These are phyloP conservation scores for Cladophialophora bantiana DNA, from an alignment of 2,329 filamentous ascomycete genomes.

Conservation along the genomic window DNA sequence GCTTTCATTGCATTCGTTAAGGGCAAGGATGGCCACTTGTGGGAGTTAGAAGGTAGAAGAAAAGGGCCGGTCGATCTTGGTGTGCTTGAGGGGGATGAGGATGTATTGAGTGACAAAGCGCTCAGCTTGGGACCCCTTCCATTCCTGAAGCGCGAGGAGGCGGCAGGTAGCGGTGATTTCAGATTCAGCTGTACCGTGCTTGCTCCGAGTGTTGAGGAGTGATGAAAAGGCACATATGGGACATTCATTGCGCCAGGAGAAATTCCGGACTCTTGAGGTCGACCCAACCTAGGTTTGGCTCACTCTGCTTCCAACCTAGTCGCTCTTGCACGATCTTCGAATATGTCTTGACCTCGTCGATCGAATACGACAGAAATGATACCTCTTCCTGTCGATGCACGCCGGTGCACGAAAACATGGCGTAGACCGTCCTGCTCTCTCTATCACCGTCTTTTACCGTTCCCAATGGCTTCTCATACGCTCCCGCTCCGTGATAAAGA, in stretches of 20 bases:
- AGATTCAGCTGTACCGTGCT: constrained; percentile 38
- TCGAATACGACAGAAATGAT: constrained; percentile 47
- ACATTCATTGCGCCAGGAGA: constrained; percentile 34
- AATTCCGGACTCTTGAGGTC: constrained; percentile 50
- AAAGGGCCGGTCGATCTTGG: constrained; percentile 46
- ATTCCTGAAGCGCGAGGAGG: constrained; percentile 40
- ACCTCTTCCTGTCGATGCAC: constrained; percentile 50
- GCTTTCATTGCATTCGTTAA: constrained; percentile 48
- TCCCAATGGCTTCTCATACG: constrained; percentile 43
- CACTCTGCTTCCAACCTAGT: constrained; percentile 51
- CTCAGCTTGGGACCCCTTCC: constrained; percentile 42
- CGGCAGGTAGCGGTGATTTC: constrained; percentile 27
- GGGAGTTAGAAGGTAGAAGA: constrained; percentile 46
- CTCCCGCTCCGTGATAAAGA: constrained; percentile 49
- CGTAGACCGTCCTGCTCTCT: constrained; percentile 47
- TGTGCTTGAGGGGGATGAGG: constrained; percentile 42
- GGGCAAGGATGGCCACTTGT: constrained; percentile 44
- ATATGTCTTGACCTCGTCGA: constrained; percentile 50
- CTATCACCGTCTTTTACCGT: constrained; percentile 30
- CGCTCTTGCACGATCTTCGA: constrained; percentile 48
- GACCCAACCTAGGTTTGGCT: constrained; percentile 52
- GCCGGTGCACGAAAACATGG: constrained; percentile 51
- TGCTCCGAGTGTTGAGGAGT: constrained; percentile 30
- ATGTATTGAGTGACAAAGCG: constrained; percentile 43
- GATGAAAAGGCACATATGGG: constrained; percentile 1